Evolutionary conservation across 106 monocot genomes (phyloP).

Genomic region (Agapanthus africanus): DNA sequence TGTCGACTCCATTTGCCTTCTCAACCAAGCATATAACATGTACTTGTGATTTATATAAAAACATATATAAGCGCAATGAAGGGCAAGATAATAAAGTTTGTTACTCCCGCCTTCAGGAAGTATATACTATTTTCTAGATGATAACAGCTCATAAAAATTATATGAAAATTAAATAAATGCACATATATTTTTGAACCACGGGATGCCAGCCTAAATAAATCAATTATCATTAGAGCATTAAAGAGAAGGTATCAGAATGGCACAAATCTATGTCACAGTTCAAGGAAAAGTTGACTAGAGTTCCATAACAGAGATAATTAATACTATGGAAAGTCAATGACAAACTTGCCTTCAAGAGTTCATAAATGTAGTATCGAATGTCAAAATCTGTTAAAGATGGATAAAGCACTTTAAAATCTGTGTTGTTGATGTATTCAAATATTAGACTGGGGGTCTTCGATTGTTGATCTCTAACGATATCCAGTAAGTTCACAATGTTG

Average conservation of each 20-base stretch:
- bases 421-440: constrained; percentile 93
- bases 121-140: background rate
- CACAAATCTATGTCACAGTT: background rate
- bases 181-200: too few relatives aligned
- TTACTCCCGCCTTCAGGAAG: background rate
- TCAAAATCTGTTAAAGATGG: constrained; percentile 84
- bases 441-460: constrained; percentile 93
- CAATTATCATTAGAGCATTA: background rate
- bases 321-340: background rate
- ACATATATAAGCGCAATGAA: background rate
- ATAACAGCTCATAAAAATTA: background rate
- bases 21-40: background rate
- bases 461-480: constrained; percentile 88
- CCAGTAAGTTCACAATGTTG: constrained; percentile 77
- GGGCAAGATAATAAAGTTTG: background rate
- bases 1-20: background rate
- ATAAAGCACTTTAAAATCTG: constrained; percentile 85
- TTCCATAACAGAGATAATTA: background rate
- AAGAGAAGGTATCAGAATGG: background rate
- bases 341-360: constrained; percentile 72
- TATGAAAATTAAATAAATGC: constrained; percentile 1
- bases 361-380: constrained; percentile 77
- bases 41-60: background rate
- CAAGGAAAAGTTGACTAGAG: background rate
- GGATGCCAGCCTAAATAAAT: background rate